phyloP scores from a whole-genome alignment of 371 early-diverging fungal genomes.

The Entomophthora muscae region DNA sequence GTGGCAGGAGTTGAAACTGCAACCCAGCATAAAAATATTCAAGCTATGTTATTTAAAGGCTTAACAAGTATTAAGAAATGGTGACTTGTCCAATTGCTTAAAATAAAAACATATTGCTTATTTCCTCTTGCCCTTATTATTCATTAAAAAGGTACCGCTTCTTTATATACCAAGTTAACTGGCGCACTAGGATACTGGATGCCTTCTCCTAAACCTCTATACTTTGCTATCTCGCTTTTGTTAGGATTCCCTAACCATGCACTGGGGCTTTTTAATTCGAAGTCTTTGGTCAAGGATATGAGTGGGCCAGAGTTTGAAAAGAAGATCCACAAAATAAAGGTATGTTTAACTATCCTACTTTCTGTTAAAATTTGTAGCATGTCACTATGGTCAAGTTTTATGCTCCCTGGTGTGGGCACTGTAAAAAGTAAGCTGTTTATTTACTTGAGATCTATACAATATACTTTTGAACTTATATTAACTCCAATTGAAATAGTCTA shows the following conservation, averaged over 20 bases:
- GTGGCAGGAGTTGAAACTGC: too few relatives aligned
- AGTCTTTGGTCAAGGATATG: not conserved
- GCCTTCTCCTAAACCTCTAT: not conserved
- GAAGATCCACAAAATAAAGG: not conserved
- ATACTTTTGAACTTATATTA: not conserved
- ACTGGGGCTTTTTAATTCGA: not conserved
- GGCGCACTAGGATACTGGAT: too few relatives aligned
- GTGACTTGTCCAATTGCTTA: too few relatives aligned
- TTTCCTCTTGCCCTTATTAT: too few relatives aligned
- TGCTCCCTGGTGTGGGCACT: slow-evolving; percentile 81
- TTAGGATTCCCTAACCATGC: not conserved
- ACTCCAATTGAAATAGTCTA: not conserved
- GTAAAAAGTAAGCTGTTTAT: slow-evolving; percentile 15
- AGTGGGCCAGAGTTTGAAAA: not conserved
- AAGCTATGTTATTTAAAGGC: too few relatives aligned
- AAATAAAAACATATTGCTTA: too few relatives aligned
- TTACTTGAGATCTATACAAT: not conserved
- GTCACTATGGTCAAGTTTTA: slow-evolving; percentile 43
- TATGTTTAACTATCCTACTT: not conserved
- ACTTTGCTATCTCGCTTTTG: not conserved
- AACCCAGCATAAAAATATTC: too few relatives aligned
- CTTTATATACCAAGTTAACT: too few relatives aligned
- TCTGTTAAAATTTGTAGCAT: slow-evolving; percentile 13
- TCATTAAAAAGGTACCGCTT: too few relatives aligned
- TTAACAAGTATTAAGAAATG: too few relatives aligned